These are phyloP conservation scores for Penicillium italicum DNA, from an alignment of 2,329 filamentous ascomycete species.

Conservation along the genomic window DNA sequence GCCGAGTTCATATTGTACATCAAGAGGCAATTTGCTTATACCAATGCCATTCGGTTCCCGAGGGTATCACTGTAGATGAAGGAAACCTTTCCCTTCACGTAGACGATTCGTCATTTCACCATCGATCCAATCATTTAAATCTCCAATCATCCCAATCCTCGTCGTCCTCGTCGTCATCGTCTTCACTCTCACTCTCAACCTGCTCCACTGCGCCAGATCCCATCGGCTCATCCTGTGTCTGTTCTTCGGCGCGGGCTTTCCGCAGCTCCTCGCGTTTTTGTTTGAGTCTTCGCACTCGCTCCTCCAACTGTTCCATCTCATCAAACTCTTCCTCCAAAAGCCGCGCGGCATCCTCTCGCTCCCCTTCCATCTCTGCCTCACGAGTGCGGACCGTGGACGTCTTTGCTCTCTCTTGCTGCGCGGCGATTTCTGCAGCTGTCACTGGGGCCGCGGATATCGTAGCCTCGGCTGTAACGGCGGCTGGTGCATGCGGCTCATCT, in stretches of 20 bases:
- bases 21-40: conserved; percentile 9
- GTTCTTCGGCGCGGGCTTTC: conserved; percentile 33
- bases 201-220: conserved; percentile 26
- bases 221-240: conserved; percentile 27
- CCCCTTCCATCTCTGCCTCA: conserved; percentile 59
- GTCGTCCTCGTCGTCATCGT: conserved; percentile 55
- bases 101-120: conserved; percentile 24
- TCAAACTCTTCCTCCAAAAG: conserved; percentile 75
- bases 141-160: conserved; percentile 47
- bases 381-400: conserved; percentile 42
- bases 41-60: conserved; percentile 23
- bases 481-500: conserved; percentile 30
- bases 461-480: conserved; percentile 44
- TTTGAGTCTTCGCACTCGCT: conserved; percentile 64
- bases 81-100: conserved; percentile 23
- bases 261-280: conserved; percentile 67
- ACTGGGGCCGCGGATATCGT: conserved; percentile 68
- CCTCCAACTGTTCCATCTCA: conserved; percentile 76
- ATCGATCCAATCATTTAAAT: conserved; percentile 29
- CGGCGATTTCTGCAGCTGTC: conserved; percentile 60
- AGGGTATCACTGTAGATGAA: conserved; percentile 38
- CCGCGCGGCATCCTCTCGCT: conserved; percentile 70
- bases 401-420: conserved; percentile 49
- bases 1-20: conserved; percentile 12
- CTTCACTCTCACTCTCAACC: conserved; percentile 48